Conservation (phyloP, 1,284 basidiomycete species). For the Nidula niveotomentosa region DNA sequence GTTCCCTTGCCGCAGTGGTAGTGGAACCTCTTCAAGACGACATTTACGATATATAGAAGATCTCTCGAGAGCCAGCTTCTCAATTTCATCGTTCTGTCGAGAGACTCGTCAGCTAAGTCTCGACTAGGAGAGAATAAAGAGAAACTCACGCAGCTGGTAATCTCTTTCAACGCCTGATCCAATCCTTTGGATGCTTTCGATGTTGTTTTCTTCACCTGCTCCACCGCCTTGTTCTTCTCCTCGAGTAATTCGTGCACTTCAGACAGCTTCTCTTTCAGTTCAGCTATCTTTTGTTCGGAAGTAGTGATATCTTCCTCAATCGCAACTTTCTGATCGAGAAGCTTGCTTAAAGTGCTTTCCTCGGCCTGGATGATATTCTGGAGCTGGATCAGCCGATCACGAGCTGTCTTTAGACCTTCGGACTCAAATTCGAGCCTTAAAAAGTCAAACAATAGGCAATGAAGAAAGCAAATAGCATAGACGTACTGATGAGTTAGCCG, state of each 20-base stretch:
- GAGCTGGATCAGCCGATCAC: slow-evolving; percentile 64
- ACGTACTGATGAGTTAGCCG: slow-evolving; percentile 86
- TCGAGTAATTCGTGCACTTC: slow-evolving; percentile 65
- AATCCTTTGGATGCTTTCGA: slow-evolving; percentile 73
- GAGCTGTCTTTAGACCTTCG: slow-evolving; percentile 66
- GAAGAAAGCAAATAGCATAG: not conserved
- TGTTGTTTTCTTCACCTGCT: slow-evolving; percentile 75
- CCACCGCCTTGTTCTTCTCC: slow-evolving; percentile 69
- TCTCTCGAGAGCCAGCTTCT: slow-evolving; percentile 85
- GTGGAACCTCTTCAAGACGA: slow-evolving; percentile 88
- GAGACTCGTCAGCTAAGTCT: not conserved
- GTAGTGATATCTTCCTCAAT: slow-evolving; percentile 67
- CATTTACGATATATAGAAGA: slow-evolving; percentile 90
- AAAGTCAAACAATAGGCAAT: no score
- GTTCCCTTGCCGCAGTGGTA: slow-evolving; percentile 79
- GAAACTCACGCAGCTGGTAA: slow-evolving; percentile 66
- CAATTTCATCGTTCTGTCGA: slow-evolving; percentile 88
- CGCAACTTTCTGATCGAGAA: slow-evolving; percentile 57
- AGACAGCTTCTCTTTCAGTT: slow-evolving; percentile 61
- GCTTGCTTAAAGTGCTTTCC: slow-evolving; percentile 51
- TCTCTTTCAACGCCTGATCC: slow-evolving; percentile 90
- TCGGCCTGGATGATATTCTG: slow-evolving; percentile 58
- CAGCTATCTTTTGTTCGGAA: slow-evolving; percentile 58
- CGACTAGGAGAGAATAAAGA: not conserved
- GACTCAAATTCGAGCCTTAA: slow-evolving; percentile 76